Conservation (phyloP, 2,329 filamentous ascomycete species). For the Alternaria ethzedia region DNA sequence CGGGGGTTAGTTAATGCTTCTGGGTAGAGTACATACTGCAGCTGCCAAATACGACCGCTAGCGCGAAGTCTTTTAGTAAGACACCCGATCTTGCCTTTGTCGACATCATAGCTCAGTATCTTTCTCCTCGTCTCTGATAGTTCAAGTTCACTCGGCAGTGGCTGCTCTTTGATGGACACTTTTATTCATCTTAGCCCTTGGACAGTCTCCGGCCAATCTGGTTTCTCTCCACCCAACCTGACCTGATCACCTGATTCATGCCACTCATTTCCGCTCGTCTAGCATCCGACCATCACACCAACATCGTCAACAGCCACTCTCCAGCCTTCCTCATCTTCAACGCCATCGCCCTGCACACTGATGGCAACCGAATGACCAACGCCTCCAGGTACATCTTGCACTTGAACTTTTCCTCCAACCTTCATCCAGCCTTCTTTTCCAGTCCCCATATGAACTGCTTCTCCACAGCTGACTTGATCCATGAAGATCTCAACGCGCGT, state of each 20-base stretch:
- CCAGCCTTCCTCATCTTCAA: slow-evolving; percentile 12
- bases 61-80: neutral
- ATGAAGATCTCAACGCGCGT: slow-evolving; percentile 24
- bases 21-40: neutral
- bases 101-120: neutral
- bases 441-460: neutral
- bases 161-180: neutral
- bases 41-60: neutral
- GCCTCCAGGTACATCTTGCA: slow-evolving; percentile 2
- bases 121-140: neutral
- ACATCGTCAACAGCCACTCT: slow-evolving; percentile 25
- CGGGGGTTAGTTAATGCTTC: too few relatives aligned
- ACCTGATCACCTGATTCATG: neutral
- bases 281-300: slow-evolving; percentile 16
- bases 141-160: neutral
- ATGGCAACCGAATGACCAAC: slow-evolving; percentile 19
- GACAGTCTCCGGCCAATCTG: too few relatives aligned
- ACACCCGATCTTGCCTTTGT: neutral
- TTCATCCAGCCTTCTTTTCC: slow-evolving; percentile 14
- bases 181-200: neutral
- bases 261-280: neutral
- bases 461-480: slow-evolving; percentile 21
- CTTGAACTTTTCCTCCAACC: slow-evolving; percentile 11
- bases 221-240: neutral
- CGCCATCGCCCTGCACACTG: slow-evolving; percentile 19